A percentile compares a stretch with the other conserved stretches of the same genome.
Evolutionary conservation across 306 rosid genomes (phyloP).

Genomic region (Argentina anserina): DNA sequence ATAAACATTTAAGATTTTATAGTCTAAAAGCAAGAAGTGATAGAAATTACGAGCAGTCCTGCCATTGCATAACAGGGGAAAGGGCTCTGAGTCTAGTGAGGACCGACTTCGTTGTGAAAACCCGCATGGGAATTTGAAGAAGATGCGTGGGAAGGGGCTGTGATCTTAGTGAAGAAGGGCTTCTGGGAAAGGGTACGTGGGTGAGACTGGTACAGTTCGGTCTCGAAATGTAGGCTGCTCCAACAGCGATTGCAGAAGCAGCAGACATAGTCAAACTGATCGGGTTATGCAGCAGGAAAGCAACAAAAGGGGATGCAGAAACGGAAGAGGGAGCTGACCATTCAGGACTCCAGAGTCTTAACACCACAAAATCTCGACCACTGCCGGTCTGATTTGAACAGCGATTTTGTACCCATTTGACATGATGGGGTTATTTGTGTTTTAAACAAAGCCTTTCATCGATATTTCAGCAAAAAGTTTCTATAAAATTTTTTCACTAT

Average conservation of each 20-base stretch:
- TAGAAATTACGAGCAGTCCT: slow-evolving; percentile 74
- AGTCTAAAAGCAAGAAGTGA: not conserved
- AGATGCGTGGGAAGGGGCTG: slow-evolving; percentile 27
- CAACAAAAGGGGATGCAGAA: not conserved
- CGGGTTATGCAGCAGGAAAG: not conserved
- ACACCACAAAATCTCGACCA: not conserved
- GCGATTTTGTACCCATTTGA: not conserved
- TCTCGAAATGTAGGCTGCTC: slow-evolving; percentile 20
- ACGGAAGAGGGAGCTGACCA: not conserved
- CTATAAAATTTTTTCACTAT: too few relatives aligned
- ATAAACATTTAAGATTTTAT: not conserved
- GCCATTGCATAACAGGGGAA: slow-evolving; percentile 92
- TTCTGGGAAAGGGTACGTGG: slow-evolving; percentile 19
- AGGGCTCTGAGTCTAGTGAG: slow-evolving; percentile 35
- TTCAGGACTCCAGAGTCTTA: not conserved
- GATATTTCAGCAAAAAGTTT: too few relatives aligned
- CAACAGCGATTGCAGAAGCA: slow-evolving; percentile 24
- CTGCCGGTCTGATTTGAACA: not conserved
- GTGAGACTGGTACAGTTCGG: slow-evolving; percentile 16
- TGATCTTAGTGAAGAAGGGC: slow-evolving; percentile 27
- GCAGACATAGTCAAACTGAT: slow-evolving; percentile 37
- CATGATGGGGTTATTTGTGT: too few relatives aligned
- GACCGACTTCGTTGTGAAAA: slow-evolving; percentile 34
- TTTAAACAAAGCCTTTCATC: too few relatives aligned
- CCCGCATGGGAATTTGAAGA: slow-evolving; percentile 36